phyloP scores from a whole-genome alignment of 176 grass and related monocot species.

The Alopecurus myosuroides region DNA sequence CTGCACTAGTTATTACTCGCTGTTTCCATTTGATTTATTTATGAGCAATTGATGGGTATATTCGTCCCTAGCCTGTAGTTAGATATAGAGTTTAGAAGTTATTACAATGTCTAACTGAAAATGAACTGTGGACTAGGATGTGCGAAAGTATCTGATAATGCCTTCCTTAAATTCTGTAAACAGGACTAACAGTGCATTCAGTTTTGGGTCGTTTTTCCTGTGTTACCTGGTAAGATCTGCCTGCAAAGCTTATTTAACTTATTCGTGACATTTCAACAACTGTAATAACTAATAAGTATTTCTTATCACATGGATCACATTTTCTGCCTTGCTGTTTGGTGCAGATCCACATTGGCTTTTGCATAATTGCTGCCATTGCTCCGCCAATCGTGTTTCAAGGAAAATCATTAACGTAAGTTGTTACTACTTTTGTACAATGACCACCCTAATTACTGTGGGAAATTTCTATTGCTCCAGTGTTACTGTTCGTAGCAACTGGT shows the following conservation, averaged over 20 bases:
- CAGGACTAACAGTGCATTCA: constrained; percentile 85
- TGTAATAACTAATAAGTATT: not conserved
- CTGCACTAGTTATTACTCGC: not conserved
- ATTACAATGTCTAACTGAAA: not conserved
- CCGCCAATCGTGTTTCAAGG: constrained; percentile 78
- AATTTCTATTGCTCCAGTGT: not conserved
- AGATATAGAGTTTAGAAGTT: not conserved
- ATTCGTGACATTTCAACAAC: not conserved
- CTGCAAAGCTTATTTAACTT: not conserved
- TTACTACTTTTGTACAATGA: not conserved
- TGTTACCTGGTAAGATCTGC: constrained; percentile 61
- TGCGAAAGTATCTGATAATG: constrained; percentile 11
- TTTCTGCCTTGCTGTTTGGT: constrained; percentile 10
- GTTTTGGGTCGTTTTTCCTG: constrained; percentile 89
- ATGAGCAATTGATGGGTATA: not conserved
- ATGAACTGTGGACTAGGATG: not conserved
- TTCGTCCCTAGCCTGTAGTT: not conserved
- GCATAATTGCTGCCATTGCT: constrained; percentile 96
- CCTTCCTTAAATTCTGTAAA: constrained; percentile 22
- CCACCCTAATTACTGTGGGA: not conserved
- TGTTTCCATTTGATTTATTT: constrained; percentile 12
- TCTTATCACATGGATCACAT: not conserved
- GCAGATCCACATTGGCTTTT: constrained; percentile 85
- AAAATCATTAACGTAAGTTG: constrained; percentile 83
- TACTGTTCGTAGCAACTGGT: not conserved